Percentiles rank a stretch among this genome's conserved stretches.
Conservation (phyloP, 2,329 filamentous ascomycete genomes). For the Ophiocordyceps robertsii region DNA sequence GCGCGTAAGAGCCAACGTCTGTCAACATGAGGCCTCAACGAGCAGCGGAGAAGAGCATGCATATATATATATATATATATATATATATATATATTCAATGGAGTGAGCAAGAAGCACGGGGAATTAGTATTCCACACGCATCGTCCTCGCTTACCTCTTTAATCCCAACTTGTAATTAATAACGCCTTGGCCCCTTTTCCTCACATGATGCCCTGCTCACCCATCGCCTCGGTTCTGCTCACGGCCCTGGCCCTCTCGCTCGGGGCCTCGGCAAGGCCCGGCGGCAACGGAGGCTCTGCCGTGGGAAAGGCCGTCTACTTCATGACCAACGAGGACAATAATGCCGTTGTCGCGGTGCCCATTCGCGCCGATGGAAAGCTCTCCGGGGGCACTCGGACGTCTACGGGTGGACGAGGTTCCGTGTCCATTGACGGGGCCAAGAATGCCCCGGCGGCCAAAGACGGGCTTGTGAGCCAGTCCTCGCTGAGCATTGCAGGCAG, state of each 20-base stretch:
- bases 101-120: no score
- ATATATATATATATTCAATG: background rate
- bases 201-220: background rate
- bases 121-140: no score
- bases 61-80: background rate
- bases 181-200: background rate
- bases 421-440: conserved; percentile 22
- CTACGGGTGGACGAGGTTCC: conserved; percentile 33
- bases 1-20: background rate
- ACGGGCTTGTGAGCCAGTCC: conserved; percentile 38
- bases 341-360: conserved; percentile 35
- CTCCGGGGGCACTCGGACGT: conserved; percentile 23
- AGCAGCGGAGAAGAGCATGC: background rate
- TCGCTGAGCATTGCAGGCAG: conserved; percentile 33
- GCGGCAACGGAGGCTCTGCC: background rate
- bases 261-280: background rate
- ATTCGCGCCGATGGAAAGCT: conserved; percentile 33
- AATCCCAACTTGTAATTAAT: no score
- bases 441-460: conserved; percentile 26
- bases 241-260: background rate
- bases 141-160: no score
- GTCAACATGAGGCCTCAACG: background rate
- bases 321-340: conserved; percentile 36
- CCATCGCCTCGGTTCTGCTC: background rate
- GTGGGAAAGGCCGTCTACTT: conserved; percentile 37